Evolutionary conservation across 1,139 yeast genomes (phyloP).

Genomic region (Yamadazyma atlantica): DNA sequence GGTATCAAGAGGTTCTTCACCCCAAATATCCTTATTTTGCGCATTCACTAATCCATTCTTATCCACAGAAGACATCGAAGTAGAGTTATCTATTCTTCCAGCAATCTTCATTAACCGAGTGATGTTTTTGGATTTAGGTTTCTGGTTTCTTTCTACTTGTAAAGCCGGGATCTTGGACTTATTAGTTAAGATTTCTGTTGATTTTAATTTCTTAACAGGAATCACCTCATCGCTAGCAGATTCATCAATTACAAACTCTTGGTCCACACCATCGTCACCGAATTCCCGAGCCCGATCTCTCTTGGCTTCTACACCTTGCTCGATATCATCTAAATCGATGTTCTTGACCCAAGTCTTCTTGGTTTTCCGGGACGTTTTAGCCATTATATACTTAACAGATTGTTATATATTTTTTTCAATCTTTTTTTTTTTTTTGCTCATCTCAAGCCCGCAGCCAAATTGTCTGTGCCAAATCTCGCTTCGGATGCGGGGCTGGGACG

Average conservation of each 20-base stretch:
- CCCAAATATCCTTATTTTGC: conserved; percentile 69
- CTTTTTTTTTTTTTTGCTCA: neutral
- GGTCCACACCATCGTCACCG: conserved; percentile 52
- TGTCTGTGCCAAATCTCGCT: too few relatives aligned
- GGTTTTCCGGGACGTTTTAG: conserved; percentile 70
- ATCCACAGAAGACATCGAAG: conserved; percentile 51
- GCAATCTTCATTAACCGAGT: conserved; percentile 73
- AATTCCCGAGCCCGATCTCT: conserved; percentile 67
- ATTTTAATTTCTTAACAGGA: conserved; percentile 52
- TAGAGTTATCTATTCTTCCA: conserved; percentile 73
- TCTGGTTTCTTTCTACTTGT: conserved; percentile 23
- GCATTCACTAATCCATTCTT: conserved; percentile 62
- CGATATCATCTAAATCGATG: conserved; percentile 80
- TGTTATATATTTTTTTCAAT: too few relatives aligned
- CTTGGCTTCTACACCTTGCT: conserved; percentile 63
- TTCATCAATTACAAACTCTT: conserved; percentile 69
- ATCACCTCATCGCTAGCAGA: conserved; percentile 9
- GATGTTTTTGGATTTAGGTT: conserved; percentile 62
- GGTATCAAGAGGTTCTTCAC: conserved; percentile 20
- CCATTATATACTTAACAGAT: too few relatives aligned
- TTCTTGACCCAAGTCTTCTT: conserved; percentile 96
- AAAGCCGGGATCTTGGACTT: conserved; percentile 81
- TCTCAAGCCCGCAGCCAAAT: neutral
- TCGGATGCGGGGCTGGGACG: too few relatives aligned
- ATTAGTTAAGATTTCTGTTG: conserved; percentile 70